These are phyloP conservation scores for Kodamaea suecica DNA, from an alignment of 1,139 yeast genomes.

Conservation along the genomic window DNA sequence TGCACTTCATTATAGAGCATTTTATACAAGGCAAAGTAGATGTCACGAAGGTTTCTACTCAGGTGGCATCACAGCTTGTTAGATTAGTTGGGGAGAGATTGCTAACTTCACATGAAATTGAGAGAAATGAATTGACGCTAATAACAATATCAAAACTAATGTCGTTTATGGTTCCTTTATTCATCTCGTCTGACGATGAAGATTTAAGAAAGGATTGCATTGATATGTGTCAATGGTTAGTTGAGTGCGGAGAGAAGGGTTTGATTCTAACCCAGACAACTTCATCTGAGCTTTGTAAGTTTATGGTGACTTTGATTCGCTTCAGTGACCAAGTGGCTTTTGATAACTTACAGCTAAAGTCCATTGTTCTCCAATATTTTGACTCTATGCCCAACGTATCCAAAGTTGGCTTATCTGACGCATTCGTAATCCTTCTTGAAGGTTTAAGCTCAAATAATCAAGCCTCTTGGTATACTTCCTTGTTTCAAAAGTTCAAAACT, in stretches of 20 bases:
- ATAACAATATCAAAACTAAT: constrained; percentile 26
- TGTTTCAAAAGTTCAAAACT: constrained; percentile 28
- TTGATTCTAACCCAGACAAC: constrained; percentile 26
- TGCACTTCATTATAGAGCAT: constrained; percentile 6
- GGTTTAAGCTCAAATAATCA: constrained; percentile 15
- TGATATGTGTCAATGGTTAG: constrained; percentile 36
- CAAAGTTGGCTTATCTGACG: constrained; percentile 14
- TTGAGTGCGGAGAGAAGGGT: constrained; percentile 27
- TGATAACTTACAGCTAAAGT: constrained; percentile 12
- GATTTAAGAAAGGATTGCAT: constrained; percentile 28
- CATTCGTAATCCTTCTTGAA: constrained; percentile 8
- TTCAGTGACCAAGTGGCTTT: constrained; percentile 12
- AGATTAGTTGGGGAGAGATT: constrained; percentile 32
- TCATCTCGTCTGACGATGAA: constrained; percentile 11
- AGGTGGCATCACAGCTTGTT: constrained; percentile 15
- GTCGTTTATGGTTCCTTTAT: constrained; percentile 13
- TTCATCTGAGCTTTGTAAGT: constrained; percentile 18
- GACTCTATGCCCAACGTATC: constrained; percentile 19
- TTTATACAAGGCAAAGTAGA: constrained; percentile 2
- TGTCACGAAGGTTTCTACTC: constrained; percentile 2
- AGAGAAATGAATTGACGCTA: constrained; percentile 35
- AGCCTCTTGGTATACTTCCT: constrained; percentile 27
- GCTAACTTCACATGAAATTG: constrained; percentile 25
- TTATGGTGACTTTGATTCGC: constrained; percentile 15
- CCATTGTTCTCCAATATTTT: constrained; percentile 14